Evolutionary conservation across 129 eudicot species (phyloP).

Genomic region (Flaveria robusta): DNA sequence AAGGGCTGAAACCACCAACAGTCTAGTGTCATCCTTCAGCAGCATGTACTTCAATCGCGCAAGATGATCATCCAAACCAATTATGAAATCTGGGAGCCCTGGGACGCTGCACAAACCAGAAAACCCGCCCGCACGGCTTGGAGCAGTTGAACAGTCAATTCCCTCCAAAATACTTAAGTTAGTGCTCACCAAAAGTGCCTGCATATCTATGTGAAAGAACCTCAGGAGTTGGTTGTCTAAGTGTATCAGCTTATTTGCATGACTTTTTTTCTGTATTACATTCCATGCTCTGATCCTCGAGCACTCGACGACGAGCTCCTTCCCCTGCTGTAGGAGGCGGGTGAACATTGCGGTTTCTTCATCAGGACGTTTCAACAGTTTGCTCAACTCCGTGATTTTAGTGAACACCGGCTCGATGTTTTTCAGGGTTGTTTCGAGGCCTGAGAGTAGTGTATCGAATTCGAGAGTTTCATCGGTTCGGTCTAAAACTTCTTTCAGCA

Average conservation of each 20-base stretch:
- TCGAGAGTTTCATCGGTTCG: background rate
- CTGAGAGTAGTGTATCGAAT: conserved; percentile 5
- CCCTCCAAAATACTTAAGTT: background rate
- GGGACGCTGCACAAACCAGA: conserved; percentile 33
- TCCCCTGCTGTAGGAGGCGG: conserved; percentile 3
- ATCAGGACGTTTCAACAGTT: conserved; percentile 2
- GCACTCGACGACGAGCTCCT: conserved; percentile 29
- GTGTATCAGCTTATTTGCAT: conserved; percentile 15
- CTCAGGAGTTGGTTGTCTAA: conserved; percentile 15
- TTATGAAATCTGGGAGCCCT: conserved; percentile 29
- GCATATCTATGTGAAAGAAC: conserved; percentile 20
- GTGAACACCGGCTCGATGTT: conserved; percentile 5
- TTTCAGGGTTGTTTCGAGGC: conserved; percentile 21
- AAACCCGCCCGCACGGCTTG: conserved; percentile 10
- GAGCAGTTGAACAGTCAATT: background rate
- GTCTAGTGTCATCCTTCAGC: conserved; percentile 13
- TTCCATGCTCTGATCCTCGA: conserved; percentile 12
- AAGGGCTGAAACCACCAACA: conserved; percentile 41
- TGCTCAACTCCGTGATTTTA: background rate
- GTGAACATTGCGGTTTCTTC: background rate
- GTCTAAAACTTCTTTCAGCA: conserved; percentile 1
- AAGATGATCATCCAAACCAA: conserved; percentile 44
- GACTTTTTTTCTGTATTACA: background rate
- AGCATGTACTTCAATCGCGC: conserved; percentile 30
- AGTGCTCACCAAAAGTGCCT: background rate